Conservation (phyloP, 176 grass and related monocot species). For the Bothriochloa decipiens region DNA sequence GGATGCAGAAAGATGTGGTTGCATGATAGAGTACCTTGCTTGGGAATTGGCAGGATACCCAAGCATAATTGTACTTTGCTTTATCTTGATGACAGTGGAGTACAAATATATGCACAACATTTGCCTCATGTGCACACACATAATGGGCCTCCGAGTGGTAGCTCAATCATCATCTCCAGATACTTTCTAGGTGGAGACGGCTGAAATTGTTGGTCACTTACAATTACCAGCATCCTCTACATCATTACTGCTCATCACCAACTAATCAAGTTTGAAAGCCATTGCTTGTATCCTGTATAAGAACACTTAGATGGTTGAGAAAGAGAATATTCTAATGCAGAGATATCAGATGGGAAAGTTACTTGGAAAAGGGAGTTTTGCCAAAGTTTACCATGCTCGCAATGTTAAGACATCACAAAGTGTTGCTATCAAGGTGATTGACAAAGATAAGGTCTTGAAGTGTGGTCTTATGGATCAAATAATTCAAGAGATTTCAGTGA, state of each 20-base stretch:
- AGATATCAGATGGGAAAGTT: slow-evolving; percentile 80
- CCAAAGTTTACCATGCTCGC: slow-evolving; percentile 85
- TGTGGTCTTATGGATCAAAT: slow-evolving; percentile 82
- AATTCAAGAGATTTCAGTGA: slow-evolving; percentile 79
- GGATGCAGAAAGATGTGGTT: slow-evolving; percentile 94
- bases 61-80: slow-evolving; percentile 17
- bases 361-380: slow-evolving; percentile 90
- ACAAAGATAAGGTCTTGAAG: slow-evolving; percentile 89
- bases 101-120: slow-evolving; percentile 25
- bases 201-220: slow-evolving; percentile 43
- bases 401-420: slow-evolving; percentile 60
- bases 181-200: slow-evolving; percentile 61
- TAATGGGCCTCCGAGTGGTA: slow-evolving; percentile 39
- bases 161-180: slow-evolving; percentile 50
- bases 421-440: slow-evolving; percentile 92
- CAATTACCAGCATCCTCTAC: neutral
- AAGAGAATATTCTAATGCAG: slow-evolving; percentile 72
- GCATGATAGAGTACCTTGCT: slow-evolving; percentile 50
- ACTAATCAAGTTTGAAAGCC: neutral
- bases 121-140: slow-evolving; percentile 37
- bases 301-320: slow-evolving; percentile 59
- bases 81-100: slow-evolving; percentile 53
- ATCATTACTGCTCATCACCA: neutral
- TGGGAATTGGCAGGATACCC: slow-evolving; percentile 34
- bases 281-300: neutral